Evolutionary conservation across 805 yeast species (phyloP), one percentile per base, ranked within the genome.

Genomic region (Huiozyma sinensis): DNA sequence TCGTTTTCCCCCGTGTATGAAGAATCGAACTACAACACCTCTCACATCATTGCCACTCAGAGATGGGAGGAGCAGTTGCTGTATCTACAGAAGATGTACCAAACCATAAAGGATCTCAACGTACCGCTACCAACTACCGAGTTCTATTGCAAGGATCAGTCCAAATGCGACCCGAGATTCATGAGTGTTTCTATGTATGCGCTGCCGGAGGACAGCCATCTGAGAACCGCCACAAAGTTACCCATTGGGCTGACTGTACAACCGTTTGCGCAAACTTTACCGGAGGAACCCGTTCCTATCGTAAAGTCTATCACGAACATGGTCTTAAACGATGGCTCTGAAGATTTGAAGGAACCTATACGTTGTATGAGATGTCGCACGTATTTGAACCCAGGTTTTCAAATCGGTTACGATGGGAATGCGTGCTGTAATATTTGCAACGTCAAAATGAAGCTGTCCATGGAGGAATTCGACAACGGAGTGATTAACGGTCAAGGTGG

Each of bases 301-400:
- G 79, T 54, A 7, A 50, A 35, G 5, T n/a, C 38, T 10, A 32
- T 24, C 11, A 33, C 30, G n/a, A 36, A 39, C 9, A 11, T 45
- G 3, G 31, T 43, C 24, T 24, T 31, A 11, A 28, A 36, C 8
- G 44, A 46, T 31, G 44, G 44, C 4, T 34, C 74, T 76, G 66
- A 64, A 36, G 47, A 47, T 17, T 40, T 48, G 7, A 43, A 74
- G 76, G 66, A 64, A 70, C 27, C 95, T 0, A 81, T 94, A 32
- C 75, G 99, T 52, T 92, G 99, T 65, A 75, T 77, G 51, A 80
- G 97, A 49, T 92, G 99, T 66, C 76, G 96, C 44, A 77, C 95
- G 1, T 92, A 88, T 61, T 71, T 88, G 49, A 92, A 90, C 59
- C 94, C 97, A 4, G 75, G 79, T 13, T 82, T 84, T 79, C 79